phyloP scores from a whole-genome alignment of 192 early-diverging fungal species.

The Geranomyces michiganensis region DNA sequence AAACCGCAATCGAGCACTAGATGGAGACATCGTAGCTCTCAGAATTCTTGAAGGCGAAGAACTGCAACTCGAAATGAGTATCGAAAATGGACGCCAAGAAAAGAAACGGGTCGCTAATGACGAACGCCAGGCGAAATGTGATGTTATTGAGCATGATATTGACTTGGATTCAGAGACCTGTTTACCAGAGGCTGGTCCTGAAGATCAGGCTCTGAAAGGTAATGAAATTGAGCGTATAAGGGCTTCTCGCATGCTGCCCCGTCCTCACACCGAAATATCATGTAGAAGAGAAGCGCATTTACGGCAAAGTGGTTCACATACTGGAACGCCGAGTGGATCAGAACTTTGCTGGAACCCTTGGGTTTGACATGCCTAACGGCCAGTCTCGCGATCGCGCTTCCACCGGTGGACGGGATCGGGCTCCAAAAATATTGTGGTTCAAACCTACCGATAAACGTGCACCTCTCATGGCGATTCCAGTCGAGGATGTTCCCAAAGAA shows the following conservation, averaged over 20 bases:
- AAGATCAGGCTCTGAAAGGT: not conserved
- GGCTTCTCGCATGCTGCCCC: too few species aligned
- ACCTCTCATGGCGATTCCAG: constrained; percentile 75
- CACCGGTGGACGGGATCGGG: constrained; percentile 45
- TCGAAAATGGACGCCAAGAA: constrained; percentile 53
- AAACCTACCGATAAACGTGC: constrained; percentile 81
- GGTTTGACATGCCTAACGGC: constrained; percentile 34
- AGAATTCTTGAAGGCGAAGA: constrained; percentile 71
- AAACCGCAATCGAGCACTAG: constrained; percentile 80
- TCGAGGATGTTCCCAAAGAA: constrained; percentile 69
- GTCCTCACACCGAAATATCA: too few species aligned
- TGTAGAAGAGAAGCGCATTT: constrained; percentile 35
- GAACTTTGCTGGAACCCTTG: constrained; percentile 50
- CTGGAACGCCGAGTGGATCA: constrained; percentile 35
- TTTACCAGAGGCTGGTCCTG: not conserved
- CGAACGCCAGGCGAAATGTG: constrained; percentile 51
- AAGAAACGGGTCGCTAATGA: constrained; percentile 43
- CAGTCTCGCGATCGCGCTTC: constrained; percentile 32
- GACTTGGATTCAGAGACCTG: constrained; percentile 23
- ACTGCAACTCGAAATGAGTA: constrained; percentile 55
- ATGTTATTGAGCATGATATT: constrained; percentile 54
- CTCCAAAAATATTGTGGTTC: constrained; percentile 64
- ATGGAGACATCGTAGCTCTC: constrained; percentile 83
- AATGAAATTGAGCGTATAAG: not conserved
- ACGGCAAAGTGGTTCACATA: constrained; percentile 54